Evolutionary conservation across 202 grass and related monocot species (phyloP).

Genomic region (Carex arenaria): DNA sequence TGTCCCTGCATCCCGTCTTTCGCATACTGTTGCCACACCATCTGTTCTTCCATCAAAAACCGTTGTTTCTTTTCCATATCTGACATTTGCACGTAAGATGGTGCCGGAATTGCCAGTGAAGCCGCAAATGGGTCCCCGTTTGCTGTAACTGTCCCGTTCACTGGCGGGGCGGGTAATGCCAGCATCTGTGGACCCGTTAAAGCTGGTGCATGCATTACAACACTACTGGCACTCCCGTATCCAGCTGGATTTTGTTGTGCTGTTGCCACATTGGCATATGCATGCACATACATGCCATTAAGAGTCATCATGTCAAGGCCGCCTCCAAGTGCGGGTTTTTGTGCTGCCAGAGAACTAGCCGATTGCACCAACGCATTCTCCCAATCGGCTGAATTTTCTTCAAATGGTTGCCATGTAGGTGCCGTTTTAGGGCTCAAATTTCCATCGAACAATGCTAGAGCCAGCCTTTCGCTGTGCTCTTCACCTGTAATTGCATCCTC

Average conservation of each 20-base stretch:
- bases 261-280: constrained; percentile 19
- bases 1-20: constrained; percentile 52
- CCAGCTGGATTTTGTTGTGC: not conserved
- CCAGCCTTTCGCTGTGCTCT: constrained; percentile 52
- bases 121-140: constrained; percentile 56
- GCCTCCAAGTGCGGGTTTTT: constrained; percentile 51
- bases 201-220: constrained; percentile 30
- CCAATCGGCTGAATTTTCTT: constrained; percentile 48
- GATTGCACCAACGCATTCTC: constrained; percentile 69
- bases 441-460: constrained; percentile 56
- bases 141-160: not conserved
- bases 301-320: constrained; percentile 62
- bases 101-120: constrained; percentile 43
- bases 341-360: constrained; percentile 41
- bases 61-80: constrained; percentile 73
- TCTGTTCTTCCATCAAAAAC: constrained; percentile 50
- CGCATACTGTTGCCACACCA: constrained; percentile 51
- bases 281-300: constrained; percentile 73
- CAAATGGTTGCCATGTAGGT: constrained; percentile 46
- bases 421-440: constrained; percentile 1
- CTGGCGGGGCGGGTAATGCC: constrained; percentile 41
- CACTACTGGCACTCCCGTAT: constrained; percentile 54
- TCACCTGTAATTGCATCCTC: constrained; percentile 42
- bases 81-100: constrained; percentile 83
- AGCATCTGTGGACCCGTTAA: constrained; percentile 31